Percentiles rank a stretch among this genome's conserved stretches.
Conservation (phyloP, 208 protist species). For the Leishmania major region DNA sequence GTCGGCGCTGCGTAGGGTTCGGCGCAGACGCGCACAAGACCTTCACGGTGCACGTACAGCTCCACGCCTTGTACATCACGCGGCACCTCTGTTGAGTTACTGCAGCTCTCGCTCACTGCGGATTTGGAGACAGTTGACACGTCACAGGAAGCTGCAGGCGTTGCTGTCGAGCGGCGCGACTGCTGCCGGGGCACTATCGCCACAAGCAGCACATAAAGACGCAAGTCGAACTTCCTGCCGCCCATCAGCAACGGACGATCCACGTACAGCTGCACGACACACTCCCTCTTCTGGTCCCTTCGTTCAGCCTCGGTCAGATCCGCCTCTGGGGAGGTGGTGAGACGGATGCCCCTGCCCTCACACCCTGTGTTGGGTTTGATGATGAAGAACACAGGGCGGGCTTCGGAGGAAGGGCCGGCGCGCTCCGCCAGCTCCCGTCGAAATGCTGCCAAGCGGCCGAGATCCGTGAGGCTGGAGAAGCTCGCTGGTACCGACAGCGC, state of each 20-base stretch:
- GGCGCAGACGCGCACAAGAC: constrained; percentile 93
- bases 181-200: constrained; percentile 28
- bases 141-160: background rate
- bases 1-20: constrained; percentile 72
- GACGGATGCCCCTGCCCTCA: constrained; percentile 77
- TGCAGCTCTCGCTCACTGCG: background rate
- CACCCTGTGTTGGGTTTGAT: constrained; percentile 90
- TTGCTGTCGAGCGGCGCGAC: background rate
- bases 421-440: constrained; percentile 2
- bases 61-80: constrained; percentile 56
- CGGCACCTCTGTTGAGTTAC: constrained; percentile 4
- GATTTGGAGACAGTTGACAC: background rate
- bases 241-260: constrained; percentile 90
- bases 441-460: constrained; percentile 35
- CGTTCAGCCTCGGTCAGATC: constrained; percentile 41
- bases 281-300: constrained; percentile 40
- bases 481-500: constrained; percentile 45
- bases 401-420: background rate
- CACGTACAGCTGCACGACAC: constrained; percentile 89
- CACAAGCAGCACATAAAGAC: constrained; percentile 92
- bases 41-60: constrained; percentile 86
- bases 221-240: constrained; percentile 94
- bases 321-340: constrained; percentile 57
- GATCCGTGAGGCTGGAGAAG: constrained; percentile 51
- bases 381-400: constrained; percentile 55